These are phyloP conservation scores for Dictyostelium discoideum DNA, from an alignment of 78 protist genomes.

Conservation along the genomic window dicty_2.7 NC_007090.3:5361501-5362000, in stretches of 20 bases:
- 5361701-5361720: background rate
- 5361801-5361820: background rate
- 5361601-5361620: background rate
- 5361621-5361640: background rate
- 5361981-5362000: background rate
- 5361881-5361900: constrained; percentile 47
- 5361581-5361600: background rate
- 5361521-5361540: background rate
- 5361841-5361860: no score
- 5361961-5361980: background rate
- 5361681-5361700: constrained; percentile 4
- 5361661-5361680: constrained; percentile 7
- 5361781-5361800: background rate
- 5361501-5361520: background rate
- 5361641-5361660: background rate
- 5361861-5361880: no score
- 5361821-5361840: background rate
- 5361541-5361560: background rate
- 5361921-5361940: constrained; percentile 17
- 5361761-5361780: background rate
- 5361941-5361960: constrained; percentile 21
- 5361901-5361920: constrained; percentile 41
- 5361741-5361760: background rate
- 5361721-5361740: background rate
- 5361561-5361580: background rate